Evolutionary conservation across 441 rosid species (phyloP), one percentile per base, ranked within the genome.

Genomic region (Bruguiera hainesii): DNA sequence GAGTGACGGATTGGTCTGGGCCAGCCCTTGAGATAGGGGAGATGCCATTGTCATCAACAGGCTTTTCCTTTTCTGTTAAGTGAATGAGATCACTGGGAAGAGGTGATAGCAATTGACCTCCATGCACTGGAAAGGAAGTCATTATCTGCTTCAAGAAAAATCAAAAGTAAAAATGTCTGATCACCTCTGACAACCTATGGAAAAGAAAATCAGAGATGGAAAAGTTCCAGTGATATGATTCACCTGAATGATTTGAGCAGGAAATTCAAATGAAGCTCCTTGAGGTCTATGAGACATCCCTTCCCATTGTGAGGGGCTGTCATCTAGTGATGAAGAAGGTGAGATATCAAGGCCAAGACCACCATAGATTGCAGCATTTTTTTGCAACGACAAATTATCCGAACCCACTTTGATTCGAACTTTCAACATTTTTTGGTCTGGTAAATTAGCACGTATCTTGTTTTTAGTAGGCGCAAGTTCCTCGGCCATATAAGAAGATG

Each of bases 271-370:
- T 16, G 73, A 69, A 48, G 73, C 73, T 73, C 75, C 86, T 64
- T 73, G 85, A 81, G 72, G 85, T 61, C 81, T 89, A 64, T 70
- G 79, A 73, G 78, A 78, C 81, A 82, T 73, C 71, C 83, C 90
- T 65, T 90, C 96, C 82, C 87, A 86, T 78, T 88, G 98, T 56
- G 89, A 87, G 60, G 87, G 88, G 72, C 95, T 88, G 58, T 85
- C 89, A 74, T 92, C 98, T 71, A 82, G 31, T 39, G 99, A 90
- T 50, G 95, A 80, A 64, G 96, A 87, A 56, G 98, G 98, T 5
- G 98, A 92, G 65, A 73, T 77, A 76, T 90, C 97, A 77, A 92
- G 99, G 69, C 99, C 99, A 58, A 96, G 96, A 66, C 96, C 98
- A 81, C 93, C 86, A 79, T 92, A 89, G 72, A 95, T 83, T 52